Evolutionary conservation across 768 basidiomycete genomes (phyloP).

Genomic region (Rhizopogon vesiculosus): DNA sequence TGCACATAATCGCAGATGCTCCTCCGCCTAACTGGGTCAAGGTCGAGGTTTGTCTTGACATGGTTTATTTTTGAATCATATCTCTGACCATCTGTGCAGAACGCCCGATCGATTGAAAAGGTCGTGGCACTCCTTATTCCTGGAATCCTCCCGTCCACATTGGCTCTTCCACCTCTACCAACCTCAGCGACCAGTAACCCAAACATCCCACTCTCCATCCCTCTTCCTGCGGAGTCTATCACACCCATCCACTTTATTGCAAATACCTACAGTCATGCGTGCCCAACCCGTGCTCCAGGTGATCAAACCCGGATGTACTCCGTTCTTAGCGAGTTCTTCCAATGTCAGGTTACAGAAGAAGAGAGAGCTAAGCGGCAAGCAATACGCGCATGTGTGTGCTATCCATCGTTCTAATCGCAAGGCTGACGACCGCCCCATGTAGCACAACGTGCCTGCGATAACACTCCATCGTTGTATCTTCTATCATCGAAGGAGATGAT

Average conservation of each 20-base stretch:
- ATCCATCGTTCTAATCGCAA: slow-evolving; percentile 8
- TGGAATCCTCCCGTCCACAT: slow-evolving; percentile 74
- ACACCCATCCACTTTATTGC: slow-evolving; percentile 61
- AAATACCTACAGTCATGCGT: slow-evolving; percentile 86
- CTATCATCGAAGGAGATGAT: slow-evolving; percentile 84
- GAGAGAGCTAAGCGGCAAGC: slow-evolving; percentile 67
- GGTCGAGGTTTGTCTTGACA: slow-evolving; percentile 55
- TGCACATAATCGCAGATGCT: slow-evolving; percentile 79
- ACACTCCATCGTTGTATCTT: slow-evolving; percentile 65
- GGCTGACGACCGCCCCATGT: slow-evolving; percentile 10
- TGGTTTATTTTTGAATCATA: neutral
- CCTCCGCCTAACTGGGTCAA: slow-evolving; percentile 86
- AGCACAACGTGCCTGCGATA: slow-evolving; percentile 61
- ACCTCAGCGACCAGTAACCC: slow-evolving; percentile 61
- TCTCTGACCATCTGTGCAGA: slow-evolving; percentile 41
- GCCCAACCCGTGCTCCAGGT: slow-evolving; percentile 90
- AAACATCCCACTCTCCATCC: slow-evolving; percentile 49
- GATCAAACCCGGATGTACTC: slow-evolving; percentile 84
- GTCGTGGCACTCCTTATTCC: slow-evolving; percentile 80
- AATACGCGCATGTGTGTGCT: slow-evolving; percentile 35
- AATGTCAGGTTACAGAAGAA: slow-evolving; percentile 69
- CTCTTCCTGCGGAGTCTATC: slow-evolving; percentile 26
- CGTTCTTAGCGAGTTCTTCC: slow-evolving; percentile 79
- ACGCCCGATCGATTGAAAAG: slow-evolving; percentile 67
- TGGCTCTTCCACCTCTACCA: slow-evolving; percentile 67